Evolutionary conservation across 2,329 filamentous ascomycete species (phyloP).

Genomic region (Stagonosporopsis vannaccii): DNA sequence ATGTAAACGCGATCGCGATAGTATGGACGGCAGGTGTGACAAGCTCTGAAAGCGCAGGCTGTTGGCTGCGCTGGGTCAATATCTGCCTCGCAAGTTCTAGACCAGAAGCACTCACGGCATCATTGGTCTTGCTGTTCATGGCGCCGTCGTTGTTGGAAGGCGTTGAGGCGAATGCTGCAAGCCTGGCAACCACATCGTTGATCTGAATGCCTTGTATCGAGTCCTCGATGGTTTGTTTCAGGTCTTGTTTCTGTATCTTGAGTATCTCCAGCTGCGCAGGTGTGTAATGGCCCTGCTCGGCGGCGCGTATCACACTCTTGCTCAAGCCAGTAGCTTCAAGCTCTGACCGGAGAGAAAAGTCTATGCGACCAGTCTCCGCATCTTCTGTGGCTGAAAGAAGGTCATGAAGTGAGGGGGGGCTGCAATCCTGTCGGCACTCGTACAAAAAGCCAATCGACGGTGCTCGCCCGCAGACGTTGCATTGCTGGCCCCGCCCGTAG

Average conservation of each 20-base stretch:
- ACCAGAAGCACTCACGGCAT: slow-evolving; percentile 21
- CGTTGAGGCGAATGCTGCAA: slow-evolving; percentile 18
- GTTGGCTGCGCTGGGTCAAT: background rate
- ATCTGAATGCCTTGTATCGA: slow-evolving; percentile 26
- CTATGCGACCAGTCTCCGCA: slow-evolving; percentile 3
- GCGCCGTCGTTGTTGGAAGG: slow-evolving; percentile 34
- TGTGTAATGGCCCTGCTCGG: slow-evolving; percentile 46
- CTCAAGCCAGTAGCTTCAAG: slow-evolving; percentile 42
- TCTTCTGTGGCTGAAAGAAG: slow-evolving; percentile 5
- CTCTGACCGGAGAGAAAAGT: slow-evolving; percentile 35
- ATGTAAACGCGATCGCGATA: slow-evolving; percentile 56
- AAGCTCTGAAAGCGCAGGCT: slow-evolving; percentile 55
- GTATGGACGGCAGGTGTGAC: slow-evolving; percentile 59
- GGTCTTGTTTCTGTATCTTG: slow-evolving; percentile 40
- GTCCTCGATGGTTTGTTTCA: slow-evolving; percentile 39
- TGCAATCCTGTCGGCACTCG: slow-evolving; percentile 69
- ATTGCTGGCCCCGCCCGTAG: slow-evolving; percentile 61
- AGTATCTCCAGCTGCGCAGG: slow-evolving; percentile 41
- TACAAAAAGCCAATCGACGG: slow-evolving; percentile 76
- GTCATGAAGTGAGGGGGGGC: slow-evolving; percentile 14
- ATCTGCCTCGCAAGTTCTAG: background rate
- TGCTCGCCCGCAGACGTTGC: slow-evolving; percentile 64
- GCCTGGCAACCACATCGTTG: slow-evolving; percentile 26
- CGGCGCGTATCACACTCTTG: slow-evolving; percentile 43
- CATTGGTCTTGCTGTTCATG: slow-evolving; percentile 19